A percentile compares a stretch with the other conserved stretches of the same genome.
Conservation (phyloP, 768 basidiomycete genomes). For the Goffeauzyma gilvescens region DNA sequence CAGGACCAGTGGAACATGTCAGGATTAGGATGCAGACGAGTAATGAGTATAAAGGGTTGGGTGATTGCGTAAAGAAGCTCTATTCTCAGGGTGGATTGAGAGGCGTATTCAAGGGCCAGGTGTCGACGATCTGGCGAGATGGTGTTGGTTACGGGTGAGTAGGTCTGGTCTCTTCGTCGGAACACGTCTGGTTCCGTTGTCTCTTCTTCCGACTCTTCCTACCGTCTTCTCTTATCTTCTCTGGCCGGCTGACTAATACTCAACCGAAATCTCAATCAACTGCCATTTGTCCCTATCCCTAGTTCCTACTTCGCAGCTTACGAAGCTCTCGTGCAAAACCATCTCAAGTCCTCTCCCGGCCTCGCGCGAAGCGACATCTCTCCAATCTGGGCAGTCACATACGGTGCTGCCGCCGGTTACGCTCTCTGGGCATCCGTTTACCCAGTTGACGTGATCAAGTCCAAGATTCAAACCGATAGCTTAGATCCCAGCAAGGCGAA, state of each 20-base stretch:
- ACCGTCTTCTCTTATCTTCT: background rate
- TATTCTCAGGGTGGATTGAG: constrained; percentile 52
- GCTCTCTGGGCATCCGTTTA: constrained; percentile 78
- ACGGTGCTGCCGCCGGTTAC: constrained; percentile 68
- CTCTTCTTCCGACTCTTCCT: no score
- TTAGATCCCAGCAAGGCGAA: constrained; percentile 50
- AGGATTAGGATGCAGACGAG: constrained; percentile 91
- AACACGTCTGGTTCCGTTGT: background rate
- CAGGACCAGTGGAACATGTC: constrained; percentile 92
- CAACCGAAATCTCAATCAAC: background rate
- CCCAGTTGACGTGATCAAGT: constrained; percentile 70
- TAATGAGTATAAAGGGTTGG: constrained; percentile 59
- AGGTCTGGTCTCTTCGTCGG: no score
- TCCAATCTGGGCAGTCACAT: constrained; percentile 58
- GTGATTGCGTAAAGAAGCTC: constrained; percentile 75
- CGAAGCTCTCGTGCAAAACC: constrained; percentile 73
- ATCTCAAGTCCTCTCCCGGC: constrained; percentile 40
- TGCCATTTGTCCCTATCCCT: no score
- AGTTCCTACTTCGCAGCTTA: constrained; percentile 68
- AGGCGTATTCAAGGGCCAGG: constrained; percentile 85
- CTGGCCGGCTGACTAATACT: background rate
- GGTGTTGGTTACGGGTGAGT: constrained; percentile 32
- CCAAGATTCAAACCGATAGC: constrained; percentile 76
- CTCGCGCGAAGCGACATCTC: constrained; percentile 49
- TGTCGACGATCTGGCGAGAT: constrained; percentile 53